Conservation (phyloP, 2,329 filamentous ascomycete genomes). For the Penicillium frequentans region DNA sequence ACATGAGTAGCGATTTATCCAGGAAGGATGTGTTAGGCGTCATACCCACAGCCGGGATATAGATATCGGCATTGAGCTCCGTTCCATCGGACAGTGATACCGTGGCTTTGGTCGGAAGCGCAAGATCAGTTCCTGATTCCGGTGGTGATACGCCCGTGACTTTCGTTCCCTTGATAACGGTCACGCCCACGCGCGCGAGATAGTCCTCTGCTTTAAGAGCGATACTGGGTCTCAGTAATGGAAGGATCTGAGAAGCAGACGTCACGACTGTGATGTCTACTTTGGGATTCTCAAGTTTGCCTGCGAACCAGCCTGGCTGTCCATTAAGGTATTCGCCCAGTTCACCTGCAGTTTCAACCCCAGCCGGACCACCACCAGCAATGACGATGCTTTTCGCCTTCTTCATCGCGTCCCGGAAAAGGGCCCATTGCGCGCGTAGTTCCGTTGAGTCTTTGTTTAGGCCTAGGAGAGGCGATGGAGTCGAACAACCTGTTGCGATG, state of each 20-base stretch:
- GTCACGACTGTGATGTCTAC: slow-evolving; percentile 50
- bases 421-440: slow-evolving; percentile 37
- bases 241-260: slow-evolving; percentile 40
- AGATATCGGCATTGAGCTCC: slow-evolving; percentile 46
- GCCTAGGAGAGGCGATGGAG: slow-evolving; percentile 47
- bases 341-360: slow-evolving; percentile 52
- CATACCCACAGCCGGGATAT: slow-evolving; percentile 49
- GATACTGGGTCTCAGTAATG: slow-evolving; percentile 40
- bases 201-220: slow-evolving; percentile 44
- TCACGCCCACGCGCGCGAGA: slow-evolving; percentile 50
- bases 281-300: slow-evolving; percentile 26
- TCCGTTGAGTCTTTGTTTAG: slow-evolving; percentile 36
- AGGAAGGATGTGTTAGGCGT: slow-evolving; percentile 46
- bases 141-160: slow-evolving; percentile 37
- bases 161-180: slow-evolving; percentile 43
- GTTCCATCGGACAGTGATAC: slow-evolving; percentile 44
- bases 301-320: slow-evolving; percentile 38
- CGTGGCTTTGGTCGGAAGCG: slow-evolving; percentile 27
- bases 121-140: slow-evolving; percentile 27
- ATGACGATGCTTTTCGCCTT: slow-evolving; percentile 47
- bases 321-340: slow-evolving; percentile 55
- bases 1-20: slow-evolving; percentile 18
- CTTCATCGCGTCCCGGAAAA: slow-evolving; percentile 44
- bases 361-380: slow-evolving; percentile 28
- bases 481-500: slow-evolving; percentile 52